Evolutionary conservation across 441 rosid genomes (phyloP), one percentile per base, ranked within the genome.

Genomic region (Corymbia citriodora): DNA sequence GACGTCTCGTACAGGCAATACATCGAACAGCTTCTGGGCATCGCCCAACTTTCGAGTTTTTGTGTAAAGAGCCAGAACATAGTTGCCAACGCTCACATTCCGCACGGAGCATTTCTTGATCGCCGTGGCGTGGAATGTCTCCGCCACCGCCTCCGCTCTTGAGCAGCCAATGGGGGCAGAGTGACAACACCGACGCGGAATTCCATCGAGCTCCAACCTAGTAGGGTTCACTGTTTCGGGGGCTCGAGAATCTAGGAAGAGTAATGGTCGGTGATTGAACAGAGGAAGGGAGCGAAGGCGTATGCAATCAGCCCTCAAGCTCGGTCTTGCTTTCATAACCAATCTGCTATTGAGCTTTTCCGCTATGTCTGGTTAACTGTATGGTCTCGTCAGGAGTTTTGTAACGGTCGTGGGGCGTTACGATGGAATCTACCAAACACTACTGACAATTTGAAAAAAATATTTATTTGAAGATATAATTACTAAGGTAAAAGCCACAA

Each of bases 1-100:
- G 33, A 94, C 94, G 23, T 94, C 95, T 90, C 91, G 91, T 4
- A 31, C 40, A 50, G 87, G 89, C 89, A 94, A 91, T 91, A 93
- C 95, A 33, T 91, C 93, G 49, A 95, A 95, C 93, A 94, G 52
- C 88, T 93, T 91, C 88, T 54, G 93, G 17, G 95, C 96, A 90
- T 89, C 31, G 29, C 9, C 88, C 57, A 90, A 85, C 48, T 85
- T 90, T 27, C 72, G 90, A 50, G 88, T 55, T 72, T 88, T 92
- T 2, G 19, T 89, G 17, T 92, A 93, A 0, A 90, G 40, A 17
- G 45, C 17, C 63, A 94, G 82, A 70, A 93, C 89, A 87, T 92
- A 87, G 91, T 91, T 93, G 49, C 89, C 85, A 36, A 88, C 87
- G 29, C 88, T 89, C 29, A 81, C 55, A 57, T 87, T 55, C 21